These are phyloP conservation scores for Cercophora samala DNA, from an alignment of 495 filamentous ascomycete species.

Conservation along the genomic window DNA sequence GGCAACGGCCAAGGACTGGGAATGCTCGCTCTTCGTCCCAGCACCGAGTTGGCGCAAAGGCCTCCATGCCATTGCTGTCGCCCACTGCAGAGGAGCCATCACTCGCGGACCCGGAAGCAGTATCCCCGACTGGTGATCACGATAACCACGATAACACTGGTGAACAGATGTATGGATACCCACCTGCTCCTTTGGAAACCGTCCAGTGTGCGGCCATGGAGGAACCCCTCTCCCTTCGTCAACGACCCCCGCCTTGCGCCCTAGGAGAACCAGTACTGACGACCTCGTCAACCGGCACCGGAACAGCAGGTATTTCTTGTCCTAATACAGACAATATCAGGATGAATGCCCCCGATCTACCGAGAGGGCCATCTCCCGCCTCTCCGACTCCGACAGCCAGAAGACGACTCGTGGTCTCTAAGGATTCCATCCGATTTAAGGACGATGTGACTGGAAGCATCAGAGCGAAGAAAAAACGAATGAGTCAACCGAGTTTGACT, in stretches of 20 bases:
- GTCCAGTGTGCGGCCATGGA: constrained; percentile 1
- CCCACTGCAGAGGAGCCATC: constrained; percentile 35
- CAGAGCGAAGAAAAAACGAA: neutral
- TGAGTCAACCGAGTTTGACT: neutral
- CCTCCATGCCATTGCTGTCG: constrained; percentile 29
- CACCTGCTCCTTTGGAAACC: constrained; percentile 4
- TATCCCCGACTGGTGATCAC: neutral
- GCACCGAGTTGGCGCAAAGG: constrained; percentile 6
- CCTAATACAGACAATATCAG: neutral
- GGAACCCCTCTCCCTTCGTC: constrained; percentile 5
- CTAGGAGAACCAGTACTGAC: constrained; percentile 5
- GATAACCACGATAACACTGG: neutral
- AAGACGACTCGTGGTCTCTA: constrained; percentile 19
- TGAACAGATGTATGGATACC: neutral
- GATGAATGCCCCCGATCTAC: neutral
- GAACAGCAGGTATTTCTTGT: neutral
- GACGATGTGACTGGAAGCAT: neutral
- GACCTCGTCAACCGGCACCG: neutral
- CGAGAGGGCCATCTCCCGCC: constrained; percentile 1
- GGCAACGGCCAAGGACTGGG: constrained; percentile 26
- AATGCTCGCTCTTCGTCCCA: constrained; percentile 18
- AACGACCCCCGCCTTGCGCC: constrained; percentile 7
- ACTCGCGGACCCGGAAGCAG: neutral
- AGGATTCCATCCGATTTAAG: constrained; percentile 14
- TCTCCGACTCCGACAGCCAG: neutral